These are phyloP conservation scores for Tillandsia fasciculata DNA, from an alignment of 176 grass and related monocot genomes.

Conservation along the genomic window DNA sequence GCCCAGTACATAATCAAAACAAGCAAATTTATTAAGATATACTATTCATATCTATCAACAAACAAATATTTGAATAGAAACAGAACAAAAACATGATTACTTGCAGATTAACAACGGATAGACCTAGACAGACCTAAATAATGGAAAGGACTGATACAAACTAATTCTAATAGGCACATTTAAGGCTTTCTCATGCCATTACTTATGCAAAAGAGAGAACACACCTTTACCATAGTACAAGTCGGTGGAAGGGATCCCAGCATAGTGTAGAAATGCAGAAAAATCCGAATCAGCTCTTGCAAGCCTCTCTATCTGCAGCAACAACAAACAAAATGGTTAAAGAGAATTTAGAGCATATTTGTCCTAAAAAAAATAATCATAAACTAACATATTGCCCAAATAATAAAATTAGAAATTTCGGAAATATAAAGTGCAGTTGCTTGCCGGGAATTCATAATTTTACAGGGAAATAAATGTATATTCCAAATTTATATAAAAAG, in stretches of 20 bases:
- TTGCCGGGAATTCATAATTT: background rate
- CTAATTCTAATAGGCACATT: background rate
- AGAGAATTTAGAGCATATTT: no score
- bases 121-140: background rate
- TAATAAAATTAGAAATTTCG: background rate
- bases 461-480: background rate
- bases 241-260: conserved; percentile 76
- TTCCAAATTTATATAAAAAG: no score
- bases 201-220: conserved; percentile 1
- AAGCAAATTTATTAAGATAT: no score
- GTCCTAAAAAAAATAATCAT: conserved; percentile 11
- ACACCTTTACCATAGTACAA: conserved; percentile 94
- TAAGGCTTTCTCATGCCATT: conserved; percentile 1
- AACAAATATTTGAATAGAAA: no score
- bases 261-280: conserved; percentile 77
- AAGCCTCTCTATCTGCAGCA: conserved; percentile 81
- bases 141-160: background rate
- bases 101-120: no score
- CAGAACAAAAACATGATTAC: no score
- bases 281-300: conserved; percentile 96
- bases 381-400: background rate
- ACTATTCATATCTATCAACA: no score
- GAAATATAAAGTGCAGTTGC: background rate
- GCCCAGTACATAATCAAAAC: no score
- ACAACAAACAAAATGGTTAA: no score